phyloP scores from a whole-genome alignment of 2,329 filamentous ascomycete species.

The Chrysoporthe deuterocubensis region DNA sequence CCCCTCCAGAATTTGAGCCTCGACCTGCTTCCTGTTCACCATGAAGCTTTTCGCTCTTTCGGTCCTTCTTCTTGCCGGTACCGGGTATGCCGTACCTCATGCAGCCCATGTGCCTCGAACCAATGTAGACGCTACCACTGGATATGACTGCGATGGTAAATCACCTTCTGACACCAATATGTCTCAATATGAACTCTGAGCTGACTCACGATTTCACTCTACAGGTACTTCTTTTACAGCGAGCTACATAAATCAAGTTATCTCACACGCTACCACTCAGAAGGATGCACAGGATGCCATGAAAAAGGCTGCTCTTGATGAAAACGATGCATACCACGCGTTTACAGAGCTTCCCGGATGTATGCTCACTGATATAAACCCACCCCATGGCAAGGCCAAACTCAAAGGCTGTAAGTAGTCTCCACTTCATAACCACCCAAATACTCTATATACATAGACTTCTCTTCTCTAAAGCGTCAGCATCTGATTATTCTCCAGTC shows the following conservation, averaged over 20 bases:
- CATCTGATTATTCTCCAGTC: not conserved
- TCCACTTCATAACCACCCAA: not conserved
- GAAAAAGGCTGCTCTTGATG: not conserved
- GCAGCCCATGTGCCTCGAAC: not conserved
- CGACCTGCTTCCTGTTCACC: not conserved
- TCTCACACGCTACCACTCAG: not conserved
- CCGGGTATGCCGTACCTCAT: not conserved
- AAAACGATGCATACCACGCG: not conserved
- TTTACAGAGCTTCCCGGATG: not conserved
- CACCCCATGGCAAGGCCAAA: not conserved
- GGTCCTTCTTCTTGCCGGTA: not conserved
- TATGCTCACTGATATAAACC: not conserved
- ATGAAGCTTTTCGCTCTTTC: not conserved
- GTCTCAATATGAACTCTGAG: not conserved
- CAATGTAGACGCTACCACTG: not conserved
- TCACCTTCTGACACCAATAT: not conserved
- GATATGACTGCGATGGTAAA: not conserved
- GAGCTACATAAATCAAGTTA: not conserved
- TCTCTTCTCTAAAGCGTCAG: not conserved
- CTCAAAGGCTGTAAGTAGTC: not conserved
- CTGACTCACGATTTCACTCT: not conserved
- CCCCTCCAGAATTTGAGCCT: not conserved
- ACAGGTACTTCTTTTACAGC: not conserved
- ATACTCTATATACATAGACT: not conserved
- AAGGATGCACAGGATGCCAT: not conserved